Conservation (phyloP, 345 rosid species). For the Stellera chamaejasme region DNA sequence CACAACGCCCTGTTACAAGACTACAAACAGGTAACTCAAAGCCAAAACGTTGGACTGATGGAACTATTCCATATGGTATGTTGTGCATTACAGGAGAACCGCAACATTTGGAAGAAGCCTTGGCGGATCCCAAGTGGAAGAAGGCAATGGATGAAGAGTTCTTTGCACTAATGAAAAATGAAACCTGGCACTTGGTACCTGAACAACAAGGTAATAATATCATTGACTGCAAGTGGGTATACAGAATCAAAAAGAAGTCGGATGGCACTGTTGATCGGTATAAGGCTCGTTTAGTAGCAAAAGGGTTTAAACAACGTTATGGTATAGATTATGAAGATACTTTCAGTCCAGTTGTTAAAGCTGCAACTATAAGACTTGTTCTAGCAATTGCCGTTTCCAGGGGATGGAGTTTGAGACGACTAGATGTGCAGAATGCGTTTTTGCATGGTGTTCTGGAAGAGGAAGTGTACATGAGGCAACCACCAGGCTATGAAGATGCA, state of each 20-base stretch:
- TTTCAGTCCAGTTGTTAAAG: not conserved
- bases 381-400: not conserved
- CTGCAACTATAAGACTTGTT: not conserved
- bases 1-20: not conserved
- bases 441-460: not conserved
- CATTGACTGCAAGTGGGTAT: too few relatives aligned
- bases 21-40: not conserved
- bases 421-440: not conserved
- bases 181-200: not conserved
- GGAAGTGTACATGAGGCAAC: not conserved
- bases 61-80: not conserved
- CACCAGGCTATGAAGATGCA: not conserved
- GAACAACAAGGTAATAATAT: too few relatives aligned
- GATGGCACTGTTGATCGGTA: not conserved
- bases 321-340: not conserved
- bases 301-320: not conserved
- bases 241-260: not conserved
- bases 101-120: fast-evolving
- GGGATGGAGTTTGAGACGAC: too few relatives aligned
- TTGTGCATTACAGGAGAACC: not conserved
- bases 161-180: not conserved
- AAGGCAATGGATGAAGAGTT: not conserved
- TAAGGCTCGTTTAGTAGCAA: not conserved
- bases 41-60: not conserved
- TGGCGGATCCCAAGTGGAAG: not conserved